These are phyloP conservation scores for Bonia amplexicaulis DNA, from an alignment of 176 grass and related monocot species.

Conservation along the genomic window DNA sequence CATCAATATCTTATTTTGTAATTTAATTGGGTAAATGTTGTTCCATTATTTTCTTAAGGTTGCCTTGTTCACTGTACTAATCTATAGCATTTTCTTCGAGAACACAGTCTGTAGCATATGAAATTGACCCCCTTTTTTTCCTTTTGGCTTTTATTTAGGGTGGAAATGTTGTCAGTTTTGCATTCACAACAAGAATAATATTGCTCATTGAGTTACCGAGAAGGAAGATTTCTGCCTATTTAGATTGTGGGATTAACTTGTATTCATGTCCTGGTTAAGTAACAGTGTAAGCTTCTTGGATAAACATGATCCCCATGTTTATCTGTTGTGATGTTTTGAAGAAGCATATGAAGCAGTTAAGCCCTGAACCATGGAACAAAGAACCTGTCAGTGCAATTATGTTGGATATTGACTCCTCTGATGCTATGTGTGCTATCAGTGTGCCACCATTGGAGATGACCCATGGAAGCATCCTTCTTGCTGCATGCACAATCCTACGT, in stretches of 20 bases:
- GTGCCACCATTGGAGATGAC: slow-evolving; percentile 61
- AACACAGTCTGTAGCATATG: background rate
- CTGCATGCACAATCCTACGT: slow-evolving; percentile 38
- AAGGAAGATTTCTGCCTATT: background rate
- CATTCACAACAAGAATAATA: background rate
- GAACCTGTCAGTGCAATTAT: background rate
- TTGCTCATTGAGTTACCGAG: background rate
- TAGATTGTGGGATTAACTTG: background rate
- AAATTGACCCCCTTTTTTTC: background rate
- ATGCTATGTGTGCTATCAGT: background rate
- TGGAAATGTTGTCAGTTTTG: background rate
- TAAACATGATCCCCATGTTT: background rate
- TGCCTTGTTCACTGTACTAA: background rate
- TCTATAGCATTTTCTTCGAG: background rate
- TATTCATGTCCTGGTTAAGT: background rate
- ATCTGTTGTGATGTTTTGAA: background rate
- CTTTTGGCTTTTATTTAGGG: background rate
- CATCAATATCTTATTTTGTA: background rate
- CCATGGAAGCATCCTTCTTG: slow-evolving; percentile 40
- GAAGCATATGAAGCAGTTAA: background rate
- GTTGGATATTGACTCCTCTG: too few species aligned
- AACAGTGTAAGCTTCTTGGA: background rate
- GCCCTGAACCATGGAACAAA: background rate
- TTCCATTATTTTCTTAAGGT: background rate
- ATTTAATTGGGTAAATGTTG: background rate